Percentiles rank a stretch among this genome's conserved stretches.
These are phyloP conservation scores for Phyllosticta citribraziliensis DNA, from an alignment of 2,329 filamentous ascomycete species.

Conservation along the genomic window DNA sequence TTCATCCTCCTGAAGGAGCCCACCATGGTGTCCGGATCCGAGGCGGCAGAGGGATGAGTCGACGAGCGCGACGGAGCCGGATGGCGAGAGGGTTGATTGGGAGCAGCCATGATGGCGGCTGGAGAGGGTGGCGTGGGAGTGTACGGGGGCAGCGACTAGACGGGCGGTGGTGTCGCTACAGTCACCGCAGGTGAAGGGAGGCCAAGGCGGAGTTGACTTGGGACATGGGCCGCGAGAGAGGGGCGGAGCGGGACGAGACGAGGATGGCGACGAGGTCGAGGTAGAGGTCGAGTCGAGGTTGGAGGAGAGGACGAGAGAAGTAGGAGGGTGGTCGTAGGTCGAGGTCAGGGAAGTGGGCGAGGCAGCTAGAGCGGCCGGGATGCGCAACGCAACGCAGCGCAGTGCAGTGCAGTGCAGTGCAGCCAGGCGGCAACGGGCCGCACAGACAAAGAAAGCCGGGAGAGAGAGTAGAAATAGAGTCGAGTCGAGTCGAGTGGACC, in stretches of 20 bases:
- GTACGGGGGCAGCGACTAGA: conserved; percentile 1
- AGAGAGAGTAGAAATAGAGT: not conserved
- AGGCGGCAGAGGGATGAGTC: conserved; percentile 5
- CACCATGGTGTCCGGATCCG: conserved; percentile 33
- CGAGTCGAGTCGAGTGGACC: no score
- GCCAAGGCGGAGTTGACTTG: conserved; percentile 4
- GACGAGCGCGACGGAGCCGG: conserved; percentile 4
- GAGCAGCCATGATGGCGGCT: not conserved
- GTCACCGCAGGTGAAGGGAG: conserved; percentile 10
- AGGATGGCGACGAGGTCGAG: not conserved
- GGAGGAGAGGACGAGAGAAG: not conserved
- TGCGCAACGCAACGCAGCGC: not conserved
- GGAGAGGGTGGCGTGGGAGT: conserved; percentile 1
- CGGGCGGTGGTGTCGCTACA: conserved; percentile 1
- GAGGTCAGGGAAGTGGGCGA: conserved; percentile 5
- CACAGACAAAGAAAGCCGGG: conserved; percentile 6
- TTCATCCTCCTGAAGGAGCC: conserved; percentile 74
- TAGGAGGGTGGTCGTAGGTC: conserved; percentile 1
- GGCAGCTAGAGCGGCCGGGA: not conserved
- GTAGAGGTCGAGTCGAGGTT: not conserved
- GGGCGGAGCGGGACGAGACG: not conserved
- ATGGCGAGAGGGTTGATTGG: not conserved
- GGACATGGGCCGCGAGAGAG: conserved; percentile 6
- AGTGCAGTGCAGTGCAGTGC: not conserved
- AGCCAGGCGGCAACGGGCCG: not conserved